These are phyloP conservation scores for Suillus alpinus DNA, from an alignment of 768 basidiomycete species.

Conservation along the genomic window DNA sequence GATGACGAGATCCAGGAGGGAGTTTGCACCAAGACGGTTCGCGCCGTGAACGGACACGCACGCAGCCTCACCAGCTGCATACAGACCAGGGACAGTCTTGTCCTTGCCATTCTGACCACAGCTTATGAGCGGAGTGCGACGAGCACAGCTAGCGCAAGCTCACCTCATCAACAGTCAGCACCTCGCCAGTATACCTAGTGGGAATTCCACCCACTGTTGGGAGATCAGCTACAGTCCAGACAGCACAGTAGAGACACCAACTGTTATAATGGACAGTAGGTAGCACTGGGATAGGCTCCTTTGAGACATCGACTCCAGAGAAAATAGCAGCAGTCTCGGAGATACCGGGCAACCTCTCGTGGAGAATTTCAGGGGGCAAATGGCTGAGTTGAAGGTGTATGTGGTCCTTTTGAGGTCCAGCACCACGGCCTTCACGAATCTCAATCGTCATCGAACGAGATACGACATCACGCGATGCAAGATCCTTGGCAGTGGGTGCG, in stretches of 20 bases:
- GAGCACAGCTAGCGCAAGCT: slow-evolving; percentile 6
- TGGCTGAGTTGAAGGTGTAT: slow-evolving; percentile 96
- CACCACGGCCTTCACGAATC: slow-evolving; percentile 97
- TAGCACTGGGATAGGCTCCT: slow-evolving; percentile 97
- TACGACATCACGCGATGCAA: slow-evolving; percentile 98
- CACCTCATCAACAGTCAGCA: slow-evolving; percentile 76
- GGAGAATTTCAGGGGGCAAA: slow-evolving; percentile 91
- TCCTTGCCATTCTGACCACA: slow-evolving; percentile 72
- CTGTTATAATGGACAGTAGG: slow-evolving; percentile 99
- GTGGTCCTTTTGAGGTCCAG: slow-evolving; percentile 98
- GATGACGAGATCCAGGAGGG: slow-evolving; percentile 96
- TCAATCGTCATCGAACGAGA: slow-evolving; percentile 99
- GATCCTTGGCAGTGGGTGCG: slow-evolving; percentile 98
- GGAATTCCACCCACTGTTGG: slow-evolving; percentile 96
- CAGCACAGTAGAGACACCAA: slow-evolving; percentile 42
- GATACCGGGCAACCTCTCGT: slow-evolving; percentile 97
- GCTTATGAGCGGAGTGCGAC: neutral
- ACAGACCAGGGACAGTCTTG: slow-evolving; percentile 91
- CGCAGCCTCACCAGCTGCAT: slow-evolving; percentile 98
- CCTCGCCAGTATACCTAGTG: slow-evolving; percentile 97
- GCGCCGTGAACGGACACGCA: slow-evolving; percentile 99
- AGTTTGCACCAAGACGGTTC: slow-evolving; percentile 99
- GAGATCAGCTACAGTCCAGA: slow-evolving; percentile 6
- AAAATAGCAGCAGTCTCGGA: slow-evolving; percentile 99
- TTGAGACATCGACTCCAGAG: slow-evolving; percentile 97